These are phyloP conservation scores for Hortiboletus campestris DNA, from an alignment of 768 basidiomycete species.

Conservation along the genomic window DNA sequence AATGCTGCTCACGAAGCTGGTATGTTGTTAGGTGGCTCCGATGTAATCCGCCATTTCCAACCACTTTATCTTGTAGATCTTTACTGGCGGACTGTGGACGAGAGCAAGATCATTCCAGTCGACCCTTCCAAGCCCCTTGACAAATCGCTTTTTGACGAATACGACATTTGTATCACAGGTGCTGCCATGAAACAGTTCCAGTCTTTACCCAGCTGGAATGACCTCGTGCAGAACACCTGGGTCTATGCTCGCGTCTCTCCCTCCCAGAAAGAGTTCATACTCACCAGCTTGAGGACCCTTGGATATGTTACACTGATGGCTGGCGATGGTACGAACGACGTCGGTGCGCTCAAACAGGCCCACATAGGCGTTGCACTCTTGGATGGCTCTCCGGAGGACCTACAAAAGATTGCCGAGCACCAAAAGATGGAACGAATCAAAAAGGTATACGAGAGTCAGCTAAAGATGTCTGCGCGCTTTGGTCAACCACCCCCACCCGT, in stretches of 20 bases:
- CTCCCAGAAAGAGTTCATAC: conserved; percentile 91
- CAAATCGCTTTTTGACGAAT: conserved; percentile 69
- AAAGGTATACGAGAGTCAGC: conserved; percentile 95
- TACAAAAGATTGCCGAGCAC: conserved; percentile 92
- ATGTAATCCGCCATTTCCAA: neutral
- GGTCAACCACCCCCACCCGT: conserved; percentile 93
- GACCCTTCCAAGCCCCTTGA: conserved; percentile 80
- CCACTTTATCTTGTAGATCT: conserved; percentile 52
- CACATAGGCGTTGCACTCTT: conserved; percentile 93
- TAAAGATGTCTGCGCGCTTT: conserved; percentile 86
- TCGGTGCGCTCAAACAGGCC: conserved; percentile 97
- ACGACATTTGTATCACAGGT: conserved; percentile 97
- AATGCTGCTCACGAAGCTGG: conserved; percentile 69
- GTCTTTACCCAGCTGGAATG: conserved; percentile 63
- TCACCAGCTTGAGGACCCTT: conserved; percentile 83
- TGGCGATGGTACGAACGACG: conserved; percentile 98
- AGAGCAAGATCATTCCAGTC: conserved; percentile 83
- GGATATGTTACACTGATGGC: conserved; percentile 97
- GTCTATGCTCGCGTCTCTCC: conserved; percentile 99
- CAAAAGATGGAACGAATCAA: conserved; percentile 88
- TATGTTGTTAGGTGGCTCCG: conserved; percentile 33
- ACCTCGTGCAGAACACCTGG: conserved; percentile 93
- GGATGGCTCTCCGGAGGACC: conserved; percentile 87
- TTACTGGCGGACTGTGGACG: conserved; percentile 92
- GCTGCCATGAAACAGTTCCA: conserved; percentile 89